These are phyloP conservation scores for Arthromyces matolae DNA, from an alignment of 768 basidiomycete genomes.

Conservation along the genomic window DNA sequence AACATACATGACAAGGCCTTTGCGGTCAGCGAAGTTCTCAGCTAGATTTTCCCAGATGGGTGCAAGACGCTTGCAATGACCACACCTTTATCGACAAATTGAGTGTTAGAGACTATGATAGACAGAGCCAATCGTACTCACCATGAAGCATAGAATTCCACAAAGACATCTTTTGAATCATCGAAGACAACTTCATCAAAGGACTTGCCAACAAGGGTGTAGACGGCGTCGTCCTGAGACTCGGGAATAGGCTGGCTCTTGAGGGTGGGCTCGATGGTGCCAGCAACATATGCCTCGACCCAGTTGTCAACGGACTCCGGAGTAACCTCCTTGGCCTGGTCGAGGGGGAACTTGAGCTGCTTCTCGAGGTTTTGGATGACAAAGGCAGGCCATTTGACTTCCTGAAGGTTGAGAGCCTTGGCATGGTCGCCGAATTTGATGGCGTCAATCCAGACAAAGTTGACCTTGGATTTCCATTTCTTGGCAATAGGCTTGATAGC, in stretches of 20 bases:
- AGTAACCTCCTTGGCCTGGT: conserved; percentile 62
- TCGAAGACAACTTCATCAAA: conserved; percentile 87
- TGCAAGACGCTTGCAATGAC: conserved; percentile 95
- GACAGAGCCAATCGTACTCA: conserved; percentile 35
- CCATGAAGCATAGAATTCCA: conserved; percentile 98
- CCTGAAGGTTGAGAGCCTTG: conserved; percentile 84
- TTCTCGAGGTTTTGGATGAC: conserved; percentile 83
- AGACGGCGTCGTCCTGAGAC: conserved; percentile 78
- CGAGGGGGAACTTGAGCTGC: conserved; percentile 87
- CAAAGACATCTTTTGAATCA: conserved; percentile 88
- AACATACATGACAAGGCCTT: conserved; percentile 77
- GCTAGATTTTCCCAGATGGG: conserved; percentile 91
- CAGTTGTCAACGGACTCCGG: conserved; percentile 53
- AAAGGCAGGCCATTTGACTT: conserved; percentile 89
- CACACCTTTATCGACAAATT: conserved; percentile 53
- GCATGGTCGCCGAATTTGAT: conserved; percentile 94
- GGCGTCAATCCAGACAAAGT: conserved; percentile 99
- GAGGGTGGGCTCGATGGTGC: conserved; percentile 75
- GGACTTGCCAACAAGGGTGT: conserved; percentile 79
- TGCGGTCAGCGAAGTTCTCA: conserved; percentile 73
- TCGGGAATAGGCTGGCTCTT: conserved; percentile 90
- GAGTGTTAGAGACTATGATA: not conserved
- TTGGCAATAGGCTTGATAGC: conserved; percentile 73
- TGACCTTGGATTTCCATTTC: conserved; percentile 80
- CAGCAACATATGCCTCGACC: conserved; percentile 63